Percentiles rank a stretch among this genome's conserved stretches.
phyloP scores from a whole-genome alignment of 23 red algal genomes.

The Pyropia haitanensis region DNA sequence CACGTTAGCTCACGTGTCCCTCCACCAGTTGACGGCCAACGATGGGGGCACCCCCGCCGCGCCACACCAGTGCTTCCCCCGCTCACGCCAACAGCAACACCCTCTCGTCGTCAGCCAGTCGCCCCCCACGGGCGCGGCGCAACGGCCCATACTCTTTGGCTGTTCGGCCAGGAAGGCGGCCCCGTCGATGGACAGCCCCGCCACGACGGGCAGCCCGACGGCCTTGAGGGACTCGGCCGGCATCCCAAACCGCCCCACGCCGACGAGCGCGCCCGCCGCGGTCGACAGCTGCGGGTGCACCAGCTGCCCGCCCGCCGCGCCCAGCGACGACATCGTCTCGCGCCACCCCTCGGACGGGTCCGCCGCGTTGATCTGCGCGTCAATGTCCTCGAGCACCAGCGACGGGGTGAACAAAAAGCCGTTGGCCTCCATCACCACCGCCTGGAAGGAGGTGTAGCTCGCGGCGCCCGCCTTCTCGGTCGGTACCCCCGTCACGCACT shows the following conservation, averaged over 20 bases:
- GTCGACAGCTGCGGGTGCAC: constrained; percentile 17
- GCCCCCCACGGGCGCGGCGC: no score
- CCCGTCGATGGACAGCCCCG: no score
- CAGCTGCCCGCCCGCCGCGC: constrained; percentile 7
- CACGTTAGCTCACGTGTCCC: no score
- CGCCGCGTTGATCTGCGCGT: constrained; percentile 15
- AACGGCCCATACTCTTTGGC: no score
- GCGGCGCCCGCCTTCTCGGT: no score
- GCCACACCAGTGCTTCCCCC: no score
- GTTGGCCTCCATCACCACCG: constrained; percentile 28
- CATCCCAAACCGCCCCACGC: constrained; percentile 12
- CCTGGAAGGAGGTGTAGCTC: constrained; percentile 35
- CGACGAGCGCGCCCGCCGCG: constrained; percentile 13
- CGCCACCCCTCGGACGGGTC: constrained; percentile 24
- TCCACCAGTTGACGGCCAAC: no score
- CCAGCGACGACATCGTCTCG: constrained; percentile 41
- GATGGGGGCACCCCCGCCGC: no score
- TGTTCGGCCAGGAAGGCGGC: no score
- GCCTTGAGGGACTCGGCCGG: constrained; percentile 9
- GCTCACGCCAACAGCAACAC: no score
- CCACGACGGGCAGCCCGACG: constrained; percentile 6
- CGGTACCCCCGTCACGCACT: no score
- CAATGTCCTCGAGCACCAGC: constrained; percentile 32
- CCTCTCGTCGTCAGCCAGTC: no score
- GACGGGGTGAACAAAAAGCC: constrained; percentile 26